These are phyloP conservation scores for Pleurotus salmoneostramineus DNA, from an alignment of 768 basidiomycete species.

Conservation along the genomic window DNA sequence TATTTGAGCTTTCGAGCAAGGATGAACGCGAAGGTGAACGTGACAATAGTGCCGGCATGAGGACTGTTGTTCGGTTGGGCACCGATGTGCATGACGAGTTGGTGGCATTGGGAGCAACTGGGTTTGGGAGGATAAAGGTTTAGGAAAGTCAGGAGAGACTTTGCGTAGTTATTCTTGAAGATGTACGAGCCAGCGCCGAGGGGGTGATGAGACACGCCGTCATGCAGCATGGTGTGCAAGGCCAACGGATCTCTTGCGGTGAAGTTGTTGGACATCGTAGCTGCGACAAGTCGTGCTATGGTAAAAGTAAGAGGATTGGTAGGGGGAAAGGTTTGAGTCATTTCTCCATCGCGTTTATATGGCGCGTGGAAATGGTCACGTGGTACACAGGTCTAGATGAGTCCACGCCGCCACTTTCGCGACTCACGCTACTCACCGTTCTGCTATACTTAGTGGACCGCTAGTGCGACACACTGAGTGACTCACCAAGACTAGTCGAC, in stretches of 20 bases:
- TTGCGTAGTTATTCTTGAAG: slow-evolving; percentile 11
- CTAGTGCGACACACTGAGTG: no score
- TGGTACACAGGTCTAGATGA: no score
- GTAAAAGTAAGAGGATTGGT: no score
- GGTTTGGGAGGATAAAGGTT: slow-evolving; percentile 1
- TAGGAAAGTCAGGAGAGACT: slow-evolving; percentile 9
- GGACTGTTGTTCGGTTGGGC: slow-evolving; percentile 29
- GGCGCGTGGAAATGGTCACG: no score
- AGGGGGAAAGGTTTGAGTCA: no score
- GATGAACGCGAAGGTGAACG: slow-evolving; percentile 21
- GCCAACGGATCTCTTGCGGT: neutral
- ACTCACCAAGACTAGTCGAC: neutral
- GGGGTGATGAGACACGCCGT: slow-evolving; percentile 19
- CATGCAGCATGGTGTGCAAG: slow-evolving; percentile 9
- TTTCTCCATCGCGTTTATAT: no score
- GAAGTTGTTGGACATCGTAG: neutral
- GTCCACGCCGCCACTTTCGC: no score
- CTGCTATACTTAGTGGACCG: no score
- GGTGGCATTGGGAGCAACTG: neutral
- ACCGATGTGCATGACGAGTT: slow-evolving; percentile 16
- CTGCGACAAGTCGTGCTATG: neutral
- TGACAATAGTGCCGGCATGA: slow-evolving; percentile 23
- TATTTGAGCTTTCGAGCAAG: slow-evolving; percentile 16
- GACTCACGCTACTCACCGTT: no score
- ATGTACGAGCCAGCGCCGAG: slow-evolving; percentile 20